phyloP scores from a whole-genome alignment of 257 asterid species.

The Scutellaria baicalensis region DNA sequence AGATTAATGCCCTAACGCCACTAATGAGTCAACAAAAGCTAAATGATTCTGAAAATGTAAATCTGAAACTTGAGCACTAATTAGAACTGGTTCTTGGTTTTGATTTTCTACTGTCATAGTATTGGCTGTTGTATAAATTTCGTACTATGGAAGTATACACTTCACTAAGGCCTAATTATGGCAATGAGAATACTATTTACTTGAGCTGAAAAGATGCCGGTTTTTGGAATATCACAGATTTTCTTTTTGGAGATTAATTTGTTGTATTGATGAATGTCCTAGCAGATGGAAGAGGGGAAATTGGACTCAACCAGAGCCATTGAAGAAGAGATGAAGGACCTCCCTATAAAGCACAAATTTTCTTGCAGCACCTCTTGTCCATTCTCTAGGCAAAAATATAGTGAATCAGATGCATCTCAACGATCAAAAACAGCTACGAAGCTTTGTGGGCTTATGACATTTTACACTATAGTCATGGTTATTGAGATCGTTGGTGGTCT shows the following conservation, averaged over 20 bases:
- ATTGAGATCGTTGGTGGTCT: conserved; percentile 72
- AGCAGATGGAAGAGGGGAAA: conserved; percentile 45
- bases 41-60: not conserved
- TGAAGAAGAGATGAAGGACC: conserved; percentile 14
- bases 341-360: conserved; percentile 16
- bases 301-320: conserved; percentile 6
- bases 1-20: not conserved
- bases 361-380: conserved; percentile 58
- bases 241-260: not conserved
- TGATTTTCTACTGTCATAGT: not conserved
- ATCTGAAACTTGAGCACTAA: not conserved
- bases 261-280: not conserved
- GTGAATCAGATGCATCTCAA: conserved; percentile 33
- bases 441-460: conserved; percentile 53
- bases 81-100: not conserved
- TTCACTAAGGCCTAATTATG: not conserved
- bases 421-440: conserved; percentile 49
- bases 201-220: not conserved
- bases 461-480: conserved; percentile 47
- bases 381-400: conserved; percentile 42
- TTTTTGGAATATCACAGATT: not conserved
- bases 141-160: not conserved
- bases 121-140: not conserved
- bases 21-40: not conserved
- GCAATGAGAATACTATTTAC: not conserved